Conservation (phyloP, 2,329 filamentous ascomycete species). For the Sporothrix luriei region DNA sequence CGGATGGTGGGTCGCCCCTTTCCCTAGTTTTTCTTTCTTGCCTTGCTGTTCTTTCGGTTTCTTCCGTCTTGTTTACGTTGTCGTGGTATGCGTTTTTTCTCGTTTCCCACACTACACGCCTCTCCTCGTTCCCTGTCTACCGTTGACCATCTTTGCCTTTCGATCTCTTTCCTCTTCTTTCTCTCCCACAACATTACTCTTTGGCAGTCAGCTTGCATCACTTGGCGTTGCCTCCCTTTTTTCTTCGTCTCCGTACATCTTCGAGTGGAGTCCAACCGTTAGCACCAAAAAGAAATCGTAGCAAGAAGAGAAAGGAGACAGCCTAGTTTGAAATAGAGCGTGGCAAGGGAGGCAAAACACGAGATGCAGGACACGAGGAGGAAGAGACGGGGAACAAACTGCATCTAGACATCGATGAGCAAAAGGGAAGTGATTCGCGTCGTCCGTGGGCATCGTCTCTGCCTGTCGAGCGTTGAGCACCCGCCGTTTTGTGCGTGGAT, state of each 20-base stretch:
- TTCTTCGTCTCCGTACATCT: neutral
- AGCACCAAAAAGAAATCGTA: neutral
- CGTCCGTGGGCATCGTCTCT: slow-evolving; percentile 14
- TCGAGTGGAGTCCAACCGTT: slow-evolving; percentile 9
- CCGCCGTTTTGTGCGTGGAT: neutral
- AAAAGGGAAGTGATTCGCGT: slow-evolving; percentile 9
- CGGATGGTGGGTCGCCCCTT: slow-evolving; percentile 36
- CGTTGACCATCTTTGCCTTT: neutral
- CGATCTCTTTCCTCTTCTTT: neutral
- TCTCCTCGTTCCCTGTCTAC: neutral
- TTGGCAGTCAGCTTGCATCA: slow-evolving; percentile 15
- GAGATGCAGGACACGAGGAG: neutral
- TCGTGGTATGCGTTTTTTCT: neutral
- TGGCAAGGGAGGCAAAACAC: slow-evolving; percentile 21
- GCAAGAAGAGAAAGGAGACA: neutral
- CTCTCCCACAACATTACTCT: neutral
- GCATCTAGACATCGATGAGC: neutral
- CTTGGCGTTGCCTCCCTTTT: neutral
- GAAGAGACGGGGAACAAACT: neutral
- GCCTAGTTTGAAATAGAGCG: neutral
- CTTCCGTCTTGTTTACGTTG: neutral
- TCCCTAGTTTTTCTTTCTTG: neutral
- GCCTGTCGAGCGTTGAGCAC: neutral
- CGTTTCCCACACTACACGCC: neutral
- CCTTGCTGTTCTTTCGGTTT: neutral